Conservation (phyloP, 2,329 filamentous ascomycete genomes). For the Aspergillus sp. region DNA sequence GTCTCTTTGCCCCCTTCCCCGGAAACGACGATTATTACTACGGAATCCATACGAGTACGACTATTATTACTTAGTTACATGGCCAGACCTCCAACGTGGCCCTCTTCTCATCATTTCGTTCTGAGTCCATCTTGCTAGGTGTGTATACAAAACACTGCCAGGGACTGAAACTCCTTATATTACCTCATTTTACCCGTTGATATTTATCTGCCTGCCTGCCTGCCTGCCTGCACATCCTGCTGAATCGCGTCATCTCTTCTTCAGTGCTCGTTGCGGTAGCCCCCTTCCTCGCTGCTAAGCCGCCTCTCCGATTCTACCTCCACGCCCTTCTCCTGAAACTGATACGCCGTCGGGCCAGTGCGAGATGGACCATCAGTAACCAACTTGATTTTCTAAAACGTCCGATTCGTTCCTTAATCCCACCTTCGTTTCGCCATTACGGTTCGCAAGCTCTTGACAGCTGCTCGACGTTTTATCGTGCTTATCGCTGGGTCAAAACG, state of each 20-base stretch:
- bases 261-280: background rate
- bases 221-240: background rate
- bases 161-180: background rate
- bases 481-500: constrained; percentile 7
- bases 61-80: too few relatives aligned
- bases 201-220: background rate
- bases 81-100: constrained; percentile 14
- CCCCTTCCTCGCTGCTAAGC: background rate
- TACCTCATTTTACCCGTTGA: background rate
- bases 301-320: background rate
- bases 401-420: background rate
- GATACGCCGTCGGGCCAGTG: background rate
- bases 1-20: constrained; percentile 1
- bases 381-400: background rate
- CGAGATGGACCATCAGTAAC: background rate
- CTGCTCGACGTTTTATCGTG: background rate
- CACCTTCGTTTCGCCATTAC: background rate
- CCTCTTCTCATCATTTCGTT: constrained; percentile 4
- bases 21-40: background rate
- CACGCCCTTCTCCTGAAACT: background rate
- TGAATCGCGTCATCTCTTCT: background rate
- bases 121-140: background rate
- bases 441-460: background rate
- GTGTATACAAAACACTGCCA: background rate
- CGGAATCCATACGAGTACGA: background rate